phyloP scores from a whole-genome alignment of 2,329 filamentous ascomycete species.

The Arthrobotrys sinensis region DNA sequence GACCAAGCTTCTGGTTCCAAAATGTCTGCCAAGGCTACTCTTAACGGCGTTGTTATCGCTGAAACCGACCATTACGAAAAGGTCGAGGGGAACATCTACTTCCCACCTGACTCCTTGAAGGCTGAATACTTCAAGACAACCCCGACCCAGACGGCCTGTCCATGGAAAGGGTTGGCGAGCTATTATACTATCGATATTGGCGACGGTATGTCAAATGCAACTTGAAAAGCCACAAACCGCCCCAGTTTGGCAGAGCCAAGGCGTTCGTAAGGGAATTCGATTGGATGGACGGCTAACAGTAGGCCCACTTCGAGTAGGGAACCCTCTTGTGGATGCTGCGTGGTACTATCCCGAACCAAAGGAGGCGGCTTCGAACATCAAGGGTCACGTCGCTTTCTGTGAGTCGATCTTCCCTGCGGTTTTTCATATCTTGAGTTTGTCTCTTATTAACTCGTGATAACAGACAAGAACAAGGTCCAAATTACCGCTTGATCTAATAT shows the following conservation, averaged over 20 bases:
- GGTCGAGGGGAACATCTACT: slow-evolving; percentile 71
- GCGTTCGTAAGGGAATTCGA: slow-evolving; percentile 6
- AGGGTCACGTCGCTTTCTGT: slow-evolving; percentile 75
- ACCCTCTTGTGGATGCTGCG: slow-evolving; percentile 66
- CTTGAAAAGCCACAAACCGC: slow-evolving; percentile 18
- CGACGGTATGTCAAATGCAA: slow-evolving; percentile 39
- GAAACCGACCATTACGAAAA: slow-evolving; percentile 70
- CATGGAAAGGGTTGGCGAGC: slow-evolving; percentile 70
- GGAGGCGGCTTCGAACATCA: slow-evolving; percentile 71
- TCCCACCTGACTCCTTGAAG: slow-evolving; percentile 68
- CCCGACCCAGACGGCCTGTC: slow-evolving; percentile 68
- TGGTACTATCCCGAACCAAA: slow-evolving; percentile 74
- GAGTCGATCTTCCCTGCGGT: slow-evolving; percentile 65
- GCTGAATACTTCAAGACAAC: slow-evolving; percentile 68
- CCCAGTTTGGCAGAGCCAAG: slow-evolving; percentile 28
- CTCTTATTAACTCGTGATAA: slow-evolving; percentile 9
- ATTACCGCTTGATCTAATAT: slow-evolving; percentile 26
- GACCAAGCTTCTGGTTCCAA: slow-evolving; percentile 37
- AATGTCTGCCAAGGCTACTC: slow-evolving; percentile 67
- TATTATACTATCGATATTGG: slow-evolving; percentile 69
- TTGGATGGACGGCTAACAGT: slow-evolving; percentile 29
- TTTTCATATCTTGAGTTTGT: slow-evolving; percentile 2
- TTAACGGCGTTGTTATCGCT: slow-evolving; percentile 69
- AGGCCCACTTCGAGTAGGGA: slow-evolving; percentile 12
- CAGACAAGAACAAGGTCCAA: slow-evolving; percentile 57